Conservation (phyloP, 768 basidiomycete species). For the Ramaria sp. region DNA sequence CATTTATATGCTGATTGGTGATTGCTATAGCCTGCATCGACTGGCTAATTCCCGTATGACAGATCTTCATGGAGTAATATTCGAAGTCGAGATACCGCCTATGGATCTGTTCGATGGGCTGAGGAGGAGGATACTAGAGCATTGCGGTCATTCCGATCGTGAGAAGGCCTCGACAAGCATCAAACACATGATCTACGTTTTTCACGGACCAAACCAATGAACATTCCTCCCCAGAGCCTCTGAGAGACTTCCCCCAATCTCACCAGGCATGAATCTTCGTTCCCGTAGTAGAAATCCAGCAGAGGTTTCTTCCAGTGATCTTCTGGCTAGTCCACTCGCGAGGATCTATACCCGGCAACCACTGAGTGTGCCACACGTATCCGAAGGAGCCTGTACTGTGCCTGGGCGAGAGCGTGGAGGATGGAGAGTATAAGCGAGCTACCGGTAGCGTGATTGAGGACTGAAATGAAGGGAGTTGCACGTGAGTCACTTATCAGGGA, state of each 20-base stretch:
- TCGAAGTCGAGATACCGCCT: conserved; percentile 51
- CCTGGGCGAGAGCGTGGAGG: conserved; percentile 19
- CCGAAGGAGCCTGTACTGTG: background rate
- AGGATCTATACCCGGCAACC: conserved; percentile 14
- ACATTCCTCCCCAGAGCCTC: background rate
- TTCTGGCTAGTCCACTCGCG: conserved; percentile 18
- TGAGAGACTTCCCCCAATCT: conserved; percentile 14
- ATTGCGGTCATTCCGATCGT: conserved; percentile 21
- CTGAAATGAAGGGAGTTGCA: conserved; percentile 80
- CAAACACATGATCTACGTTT: background rate
- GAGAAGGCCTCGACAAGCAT: background rate
- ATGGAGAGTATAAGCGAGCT: conserved; percentile 53
- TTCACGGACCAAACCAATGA: background rate
- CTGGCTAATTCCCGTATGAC: conserved; percentile 57
- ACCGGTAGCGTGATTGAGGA: conserved; percentile 56
- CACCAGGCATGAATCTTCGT: background rate
- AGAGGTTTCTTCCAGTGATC: conserved; percentile 15
- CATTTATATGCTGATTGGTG: background rate
- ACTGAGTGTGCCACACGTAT: conserved; percentile 5
- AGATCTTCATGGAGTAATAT: conserved; percentile 69
- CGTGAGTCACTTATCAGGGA: conserved; percentile 28
- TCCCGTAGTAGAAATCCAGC: background rate
- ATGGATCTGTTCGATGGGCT: conserved; percentile 38
- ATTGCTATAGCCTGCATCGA: conserved; percentile 40
- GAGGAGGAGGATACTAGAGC: conserved; percentile 24